A percentile compares a stretch with the other conserved stretches of the same genome.
These are phyloP conservation scores for Aquilaria sinensis DNA, from an alignment of 345 rosid species.

Conservation along the genomic window DNA sequence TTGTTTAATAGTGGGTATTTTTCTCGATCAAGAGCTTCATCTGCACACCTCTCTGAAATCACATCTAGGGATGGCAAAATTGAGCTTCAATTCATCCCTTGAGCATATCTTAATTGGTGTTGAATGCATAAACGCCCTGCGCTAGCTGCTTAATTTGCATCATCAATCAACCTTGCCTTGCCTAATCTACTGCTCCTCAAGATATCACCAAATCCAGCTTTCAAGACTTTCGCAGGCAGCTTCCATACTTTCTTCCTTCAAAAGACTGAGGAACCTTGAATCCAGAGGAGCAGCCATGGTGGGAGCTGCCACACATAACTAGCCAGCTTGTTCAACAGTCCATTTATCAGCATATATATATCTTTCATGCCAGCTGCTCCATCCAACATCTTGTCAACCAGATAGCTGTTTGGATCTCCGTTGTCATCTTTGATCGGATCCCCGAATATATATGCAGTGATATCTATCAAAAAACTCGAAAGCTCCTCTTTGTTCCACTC, in stretches of 20 bases:
- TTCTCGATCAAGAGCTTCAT: too few species aligned
- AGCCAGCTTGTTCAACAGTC: slow-evolving; percentile 99
- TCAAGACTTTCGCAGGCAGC: slow-evolving; percentile 71
- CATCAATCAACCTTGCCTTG: slow-evolving; percentile 73
- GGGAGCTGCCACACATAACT: slow-evolving; percentile 87
- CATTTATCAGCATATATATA: slow-evolving; percentile 60
- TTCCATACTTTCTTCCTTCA: slow-evolving; percentile 84
- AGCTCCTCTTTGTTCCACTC: slow-evolving; percentile 98
- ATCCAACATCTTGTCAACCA: slow-evolving; percentile 93
- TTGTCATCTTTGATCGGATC: slow-evolving; percentile 56
- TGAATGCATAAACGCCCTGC: slow-evolving; percentile 85
- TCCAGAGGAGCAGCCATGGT: slow-evolving; percentile 89
- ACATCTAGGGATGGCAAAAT: too few species aligned
- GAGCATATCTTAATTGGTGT: slow-evolving; percentile 89
- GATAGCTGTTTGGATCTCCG: slow-evolving; percentile 52
- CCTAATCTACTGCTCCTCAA: slow-evolving; percentile 54
- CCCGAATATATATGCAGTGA: slow-evolving; percentile 85
- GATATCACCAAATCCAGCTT: slow-evolving; percentile 62
- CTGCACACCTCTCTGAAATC: too few species aligned
- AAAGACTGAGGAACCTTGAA: slow-evolving; percentile 82
- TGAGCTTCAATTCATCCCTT: slow-evolving; percentile 64
- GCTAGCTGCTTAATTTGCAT: slow-evolving; percentile 34
- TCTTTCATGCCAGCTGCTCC: slow-evolving; percentile 92
- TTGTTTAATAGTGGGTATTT: too few species aligned
- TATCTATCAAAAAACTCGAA: slow-evolving; percentile 86